These are phyloP conservation scores for Colletotrichum karsti DNA, from an alignment of 2,329 filamentous ascomycete genomes.

Conservation along the genomic window DNA sequence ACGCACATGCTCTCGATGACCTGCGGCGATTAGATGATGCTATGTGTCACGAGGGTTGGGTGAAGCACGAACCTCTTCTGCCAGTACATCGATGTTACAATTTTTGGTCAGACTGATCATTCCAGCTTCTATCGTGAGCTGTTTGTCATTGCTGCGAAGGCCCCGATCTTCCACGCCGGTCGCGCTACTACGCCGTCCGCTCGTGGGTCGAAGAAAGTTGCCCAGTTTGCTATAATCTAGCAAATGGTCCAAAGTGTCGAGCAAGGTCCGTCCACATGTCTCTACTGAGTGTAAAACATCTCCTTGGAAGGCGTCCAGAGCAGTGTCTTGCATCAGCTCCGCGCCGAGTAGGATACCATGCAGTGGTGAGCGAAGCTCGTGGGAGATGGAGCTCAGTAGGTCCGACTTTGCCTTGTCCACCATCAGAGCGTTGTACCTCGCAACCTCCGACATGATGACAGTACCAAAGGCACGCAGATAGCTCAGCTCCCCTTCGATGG, in stretches of 20 bases:
- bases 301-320: conserved; percentile 50
- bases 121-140: conserved; percentile 21
- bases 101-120: conserved; percentile 34
- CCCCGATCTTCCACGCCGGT: conserved; percentile 14
- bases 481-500: conserved; percentile 55
- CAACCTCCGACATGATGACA: conserved; percentile 65
- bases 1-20: conserved; percentile 47
- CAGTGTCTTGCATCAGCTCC: conserved; percentile 62
- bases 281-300: conserved; percentile 53
- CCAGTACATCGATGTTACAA: conserved; percentile 40
- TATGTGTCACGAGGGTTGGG: no score
- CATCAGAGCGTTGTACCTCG: conserved; percentile 47
- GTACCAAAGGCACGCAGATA: conserved; percentile 61
- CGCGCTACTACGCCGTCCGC: neutral
- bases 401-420: conserved; percentile 62
- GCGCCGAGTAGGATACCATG: conserved; percentile 66
- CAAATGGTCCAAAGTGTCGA: conserved; percentile 59
- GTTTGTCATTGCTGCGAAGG: conserved; percentile 5
- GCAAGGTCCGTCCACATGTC: conserved; percentile 52
- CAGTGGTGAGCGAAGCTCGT: conserved; percentile 68
- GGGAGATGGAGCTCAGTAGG: conserved; percentile 67
- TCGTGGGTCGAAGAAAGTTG: conserved; percentile 33
- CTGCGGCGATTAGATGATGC: no score
- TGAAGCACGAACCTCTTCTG: conserved; percentile 37
- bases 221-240: conserved; percentile 53